Base-by-base conservation (phyloP, 2,329 filamentous ascomycete genomes). In the Zymoseptoria crescenta region DNA sequence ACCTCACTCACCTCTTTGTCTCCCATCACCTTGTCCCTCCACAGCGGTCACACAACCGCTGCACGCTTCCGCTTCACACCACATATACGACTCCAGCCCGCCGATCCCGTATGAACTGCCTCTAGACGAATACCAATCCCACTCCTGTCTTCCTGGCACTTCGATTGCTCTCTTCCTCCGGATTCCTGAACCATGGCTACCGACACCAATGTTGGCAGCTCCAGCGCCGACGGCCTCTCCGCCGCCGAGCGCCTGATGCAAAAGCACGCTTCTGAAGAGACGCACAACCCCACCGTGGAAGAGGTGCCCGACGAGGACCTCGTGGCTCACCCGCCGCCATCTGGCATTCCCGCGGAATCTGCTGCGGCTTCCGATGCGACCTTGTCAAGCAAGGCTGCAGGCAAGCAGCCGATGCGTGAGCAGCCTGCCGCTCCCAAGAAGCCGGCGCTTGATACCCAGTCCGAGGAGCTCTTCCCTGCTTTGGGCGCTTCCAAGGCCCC, bases 381-480 rank as follows among this genome's bases (percentile, higher is more conserved):
- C 52, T 73, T 81, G 68, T 84, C 84, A 61, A 76, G 83, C 55
- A 89, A 88, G 75, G 81, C 84, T 61, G 83, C 83, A 51, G 84
- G 83, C 56, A 91, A 89, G 78, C 84, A 88, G 72, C 87, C 86
- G 72, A 80, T 79, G 41, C 78, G 83, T 58, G 74, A 80, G 35
- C 73, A 77, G 28, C 52, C 61, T 21, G 61, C 56, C 49, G 58
- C 57, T 1, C 72, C 70, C 54, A 69, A 63, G 27, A 68, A 69
- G 58, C 66, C 76, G 50, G 68, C 80, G 56, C 78, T 96, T 62
- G 90, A 97, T 74, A 92, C 90, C 20, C 83, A 89, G 70, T 96
- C 90, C 19, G 89, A 95, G 71, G 92, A 97, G 75, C 80, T 89
- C 60, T 99, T 99, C 81, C 94, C 94, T n/a, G 87, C 92, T 67